Evolutionary conservation across 2,329 filamentous ascomycete genomes (phyloP), one percentile per base, ranked within the genome.

Genomic region (Cladosporium sp.): DNA sequence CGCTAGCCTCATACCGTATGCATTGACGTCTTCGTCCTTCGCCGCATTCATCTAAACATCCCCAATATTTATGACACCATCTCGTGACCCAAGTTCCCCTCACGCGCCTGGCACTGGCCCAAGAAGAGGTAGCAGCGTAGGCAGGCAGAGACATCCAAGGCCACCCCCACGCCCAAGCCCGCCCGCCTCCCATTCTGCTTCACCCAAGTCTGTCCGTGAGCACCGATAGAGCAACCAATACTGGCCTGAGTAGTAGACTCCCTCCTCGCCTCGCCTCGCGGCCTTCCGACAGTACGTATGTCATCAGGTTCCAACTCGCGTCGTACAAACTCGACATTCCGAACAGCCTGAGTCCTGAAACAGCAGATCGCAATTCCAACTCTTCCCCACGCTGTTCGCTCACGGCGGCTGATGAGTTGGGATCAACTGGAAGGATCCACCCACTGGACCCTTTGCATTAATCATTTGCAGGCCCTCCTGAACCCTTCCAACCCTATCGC

Each of bases 351-450:
- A 57, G 33, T 57, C 55, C 55, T 57, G 55, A 57, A 57, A 57
- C 55, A 40, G 55, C 55, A 57, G 55, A 57, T 57, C 55, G 55
- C 55, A 57, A 57, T 57, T 57, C 55, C 33, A 55, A 18, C 55
- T n/a, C 55, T 57, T 40, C 55, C 33, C 55, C 55, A 57, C 55
- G 33, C 33, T 57, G 31, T 40, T 55, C 26, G 16, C 5, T 28
- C 50, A 12, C 33, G 14, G 29, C 26, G 50, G 28, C 28, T 16
- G 49, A 26, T 14, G 31, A 18, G 28, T 52, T 55, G 18, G 52
- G 31, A 55, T 55, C 52, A 52, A 55, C 23, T n/a, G 33, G 28
- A 31, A 21, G 52, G 52, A 55, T 55, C 52, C 52, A 33, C 31
- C 52, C 29, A 37, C n/a, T 57, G 55, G 55, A 57, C 55, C 55